Evolutionary conservation across 345 rosid genomes (phyloP), one percentile per base, ranked within the genome.

Genomic region (Syzygium jambos): DNA sequence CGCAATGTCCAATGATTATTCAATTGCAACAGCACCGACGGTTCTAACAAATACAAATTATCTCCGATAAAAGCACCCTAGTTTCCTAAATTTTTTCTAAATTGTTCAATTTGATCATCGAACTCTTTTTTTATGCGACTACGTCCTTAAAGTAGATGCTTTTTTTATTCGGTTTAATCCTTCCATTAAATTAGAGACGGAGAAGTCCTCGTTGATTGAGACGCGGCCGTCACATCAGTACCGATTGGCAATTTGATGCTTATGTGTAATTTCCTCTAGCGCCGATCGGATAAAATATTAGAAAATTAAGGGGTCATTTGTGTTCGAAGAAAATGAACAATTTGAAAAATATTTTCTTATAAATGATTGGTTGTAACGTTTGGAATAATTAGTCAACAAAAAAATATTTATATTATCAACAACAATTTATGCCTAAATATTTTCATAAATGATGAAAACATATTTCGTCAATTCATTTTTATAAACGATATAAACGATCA

Each of bases 401-500:
- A 4, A 59, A 61, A 27, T n/a, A 2, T 27, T 11, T 61, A n/a
- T 2, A 27, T 61, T 7, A n/a, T n/a, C 0, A 0, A n/a, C 0
- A n/a, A 61, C 16, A 13, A 61, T 61, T 5, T 61, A 61, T 61
- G 30, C 0, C 5, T n/a, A 13, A 12, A n/a, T 12, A 61, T 61
- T 61, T 13, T 27, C 0, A 0, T 11, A 2, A 0, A 11, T 5
- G 12, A 27, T 59, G 3, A 59, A 57, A 59, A 27, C 1, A 57
- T 2, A 2, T 4, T 25, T 25, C 0, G 5, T 59, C 11, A 0
- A 59, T 25, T 61, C 0, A 61, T 61, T 61, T 27, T 61, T 2
- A 0, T 27, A 61, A 61, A 1, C 1, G 0, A 27, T 61, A 0
- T 0, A 61, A 61, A 27, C 0, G 9, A 27, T n/a, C 2, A 1